Percentiles rank a stretch among this genome's conserved stretches.
Conservation (phyloP, 2,329 filamentous ascomycete genomes). For the Albifimbria verrucaria region DNA sequence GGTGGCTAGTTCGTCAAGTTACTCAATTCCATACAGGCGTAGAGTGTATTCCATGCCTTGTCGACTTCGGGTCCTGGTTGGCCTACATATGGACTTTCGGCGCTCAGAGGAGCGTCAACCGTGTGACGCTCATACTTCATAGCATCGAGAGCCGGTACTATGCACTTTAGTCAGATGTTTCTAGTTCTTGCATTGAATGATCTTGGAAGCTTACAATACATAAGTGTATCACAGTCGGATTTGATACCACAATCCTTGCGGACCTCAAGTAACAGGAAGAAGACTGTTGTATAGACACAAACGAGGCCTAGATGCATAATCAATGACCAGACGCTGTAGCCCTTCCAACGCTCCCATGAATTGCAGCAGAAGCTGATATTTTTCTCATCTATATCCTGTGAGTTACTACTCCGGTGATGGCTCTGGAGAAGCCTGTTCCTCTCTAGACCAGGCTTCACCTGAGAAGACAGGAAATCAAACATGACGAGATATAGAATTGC, state of each 20-base stretch:
- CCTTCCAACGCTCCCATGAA: neutral
- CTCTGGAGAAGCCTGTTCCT: neutral
- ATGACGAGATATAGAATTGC: neutral
- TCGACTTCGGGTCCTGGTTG: neutral
- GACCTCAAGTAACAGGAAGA: neutral
- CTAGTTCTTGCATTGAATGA: neutral
- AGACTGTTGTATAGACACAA: neutral
- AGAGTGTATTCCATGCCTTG: neutral
- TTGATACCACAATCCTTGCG: neutral
- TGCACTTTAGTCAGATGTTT: neutral
- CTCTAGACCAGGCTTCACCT: neutral
- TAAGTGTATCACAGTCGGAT: neutral
- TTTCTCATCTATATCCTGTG: neutral
- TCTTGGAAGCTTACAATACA: neutral
- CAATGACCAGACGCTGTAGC: neutral
- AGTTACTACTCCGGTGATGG: neutral
- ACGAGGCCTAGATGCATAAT: neutral
- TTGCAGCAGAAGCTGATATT: neutral
- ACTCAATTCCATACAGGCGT: neutral
- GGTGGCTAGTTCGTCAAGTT: neutral
- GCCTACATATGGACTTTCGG: neutral
- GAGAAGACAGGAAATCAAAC: neutral
- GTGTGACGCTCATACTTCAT: neutral
- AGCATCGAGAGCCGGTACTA: neutral
- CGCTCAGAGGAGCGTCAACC: neutral